These are phyloP conservation scores for Scleroderma citrinum DNA, from an alignment of 768 basidiomycete species.

Conservation along the genomic window DNA sequence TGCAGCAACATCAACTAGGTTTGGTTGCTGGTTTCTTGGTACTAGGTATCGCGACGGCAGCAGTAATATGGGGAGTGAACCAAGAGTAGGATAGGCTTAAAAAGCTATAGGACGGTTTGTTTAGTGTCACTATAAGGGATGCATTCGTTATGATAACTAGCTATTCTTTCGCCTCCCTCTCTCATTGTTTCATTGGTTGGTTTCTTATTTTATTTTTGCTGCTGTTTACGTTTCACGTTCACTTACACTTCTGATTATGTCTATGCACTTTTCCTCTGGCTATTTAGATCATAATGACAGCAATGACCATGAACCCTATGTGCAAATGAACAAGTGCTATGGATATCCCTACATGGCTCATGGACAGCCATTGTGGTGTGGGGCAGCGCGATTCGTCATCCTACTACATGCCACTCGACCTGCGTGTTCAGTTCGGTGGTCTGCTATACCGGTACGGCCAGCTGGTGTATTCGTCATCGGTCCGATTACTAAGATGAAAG, in stretches of 20 bases:
- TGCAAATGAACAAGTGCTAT: no score
- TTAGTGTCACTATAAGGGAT: constrained; percentile 8
- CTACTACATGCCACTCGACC: no score
- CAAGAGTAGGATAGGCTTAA: constrained; percentile 25
- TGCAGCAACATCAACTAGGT: constrained; percentile 23
- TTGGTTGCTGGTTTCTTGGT: constrained; percentile 58
- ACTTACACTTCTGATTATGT: constrained; percentile 15
- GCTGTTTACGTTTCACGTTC: constrained; percentile 15
- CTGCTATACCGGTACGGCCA: no score
- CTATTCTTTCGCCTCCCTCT: neutral
- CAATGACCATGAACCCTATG: neutral
- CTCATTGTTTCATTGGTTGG: constrained; percentile 5
- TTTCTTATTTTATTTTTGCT: constrained; percentile 22
- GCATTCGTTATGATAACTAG: constrained; percentile 11
- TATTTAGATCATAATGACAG: constrained; percentile 10
- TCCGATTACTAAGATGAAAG: no score
- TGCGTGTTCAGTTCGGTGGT: no score
- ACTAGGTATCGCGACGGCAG: constrained; percentile 61
- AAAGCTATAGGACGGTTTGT: constrained; percentile 10
- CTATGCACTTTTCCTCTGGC: constrained; percentile 16
- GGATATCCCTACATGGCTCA: no score
- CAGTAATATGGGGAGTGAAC: constrained; percentile 68
- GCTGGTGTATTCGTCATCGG: no score
- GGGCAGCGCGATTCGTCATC: no score
- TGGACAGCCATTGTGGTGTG: no score